A percentile compares a stretch with the other conserved stretches of the same genome.
phyloP scores from a whole-genome alignment of 345 rosid species.

The Ceriops zippeliana region DNA sequence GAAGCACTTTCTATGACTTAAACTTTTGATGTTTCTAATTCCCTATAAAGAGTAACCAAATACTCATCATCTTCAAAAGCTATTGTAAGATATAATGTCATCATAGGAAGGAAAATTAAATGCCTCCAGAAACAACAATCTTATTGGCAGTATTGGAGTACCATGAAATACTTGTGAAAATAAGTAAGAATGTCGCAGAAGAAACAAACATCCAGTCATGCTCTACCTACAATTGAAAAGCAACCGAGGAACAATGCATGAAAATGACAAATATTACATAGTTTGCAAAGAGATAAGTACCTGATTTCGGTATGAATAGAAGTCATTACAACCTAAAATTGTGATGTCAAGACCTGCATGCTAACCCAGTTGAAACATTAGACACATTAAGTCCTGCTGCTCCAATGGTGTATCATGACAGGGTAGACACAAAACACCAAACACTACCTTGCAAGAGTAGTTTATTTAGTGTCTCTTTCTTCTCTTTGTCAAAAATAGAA shows the following conservation, averaged over 20 bases:
- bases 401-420: not conserved
- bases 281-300: slow-evolving; percentile 23
- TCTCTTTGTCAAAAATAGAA: slow-evolving; percentile 45
- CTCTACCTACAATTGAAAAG: too few species aligned
- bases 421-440: slow-evolving; percentile 13
- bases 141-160: too few species aligned
- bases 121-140: too few species aligned
- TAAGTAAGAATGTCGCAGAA: too few species aligned
- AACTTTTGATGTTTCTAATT: too few species aligned
- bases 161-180: too few species aligned
- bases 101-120: too few species aligned
- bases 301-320: slow-evolving; percentile 91
- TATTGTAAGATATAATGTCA: too few species aligned
- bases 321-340: slow-evolving; percentile 86
- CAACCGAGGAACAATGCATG: not conserved
- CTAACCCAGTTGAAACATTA: slow-evolving; percentile 26
- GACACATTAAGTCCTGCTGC: slow-evolving; percentile 12
- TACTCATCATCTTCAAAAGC: too few species aligned
- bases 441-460: slow-evolving; percentile 73
- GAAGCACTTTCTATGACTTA: too few species aligned
- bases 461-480: slow-evolving; percentile 53
- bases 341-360: slow-evolving; percentile 86
- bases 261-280: not conserved
- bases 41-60: too few species aligned
- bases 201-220: too few species aligned